Base-by-base conservation (phyloP, 352 stramenopile genomes). In the Phytophthora cryptogea region DNA sequence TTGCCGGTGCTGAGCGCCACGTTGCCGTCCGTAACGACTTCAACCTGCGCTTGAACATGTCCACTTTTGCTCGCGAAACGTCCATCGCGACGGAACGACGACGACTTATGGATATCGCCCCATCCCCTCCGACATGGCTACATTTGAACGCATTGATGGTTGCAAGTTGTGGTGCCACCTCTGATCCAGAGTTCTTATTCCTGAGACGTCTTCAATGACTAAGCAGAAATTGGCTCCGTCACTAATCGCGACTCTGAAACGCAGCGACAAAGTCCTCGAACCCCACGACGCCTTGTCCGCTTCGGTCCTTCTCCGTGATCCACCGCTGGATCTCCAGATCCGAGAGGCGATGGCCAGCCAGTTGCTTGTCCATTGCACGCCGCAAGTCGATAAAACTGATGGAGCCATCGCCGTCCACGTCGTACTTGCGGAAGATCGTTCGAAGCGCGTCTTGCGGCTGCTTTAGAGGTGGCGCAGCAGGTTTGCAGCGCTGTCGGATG, bases 311-410 rank as follows among this genome's bases (percentile, higher is more conserved):
- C 46, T 78, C 54, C 0, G 56, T 73, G 59, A 84, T 74, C 75
- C 75, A 82, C n/a, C 64, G 64, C 54, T 85, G 75, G 33, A 82
- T 64, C 45, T 88, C 75, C 33, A 79, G 16, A 26, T 74, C 61
- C 31, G 77, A 75, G 8, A 73, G 66, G 5, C 45, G 51, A 23
- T 48, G 66, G 11, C 39, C 31, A 26, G n/a, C 11, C 33, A 47
- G 47, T 26, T 57, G 50, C 14, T 45, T 30, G 35, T 64, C 59
- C 50, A 87, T 50, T 6, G 71, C 74, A 20, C 63, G 60, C 23
- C 74, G 67, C 52, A 87, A 50, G 50, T 85, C 77, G 45, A 72
- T 63, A 39, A 87, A 84, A 33, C 66, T 75, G 60, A 84, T 83
- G 27, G 31, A 59, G 7, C 72, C 70, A 41, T 87, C 74, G 32